phyloP scores from a whole-genome alignment of 2,329 filamentous ascomycete species.

The Ophiostoma sp. region DNA sequence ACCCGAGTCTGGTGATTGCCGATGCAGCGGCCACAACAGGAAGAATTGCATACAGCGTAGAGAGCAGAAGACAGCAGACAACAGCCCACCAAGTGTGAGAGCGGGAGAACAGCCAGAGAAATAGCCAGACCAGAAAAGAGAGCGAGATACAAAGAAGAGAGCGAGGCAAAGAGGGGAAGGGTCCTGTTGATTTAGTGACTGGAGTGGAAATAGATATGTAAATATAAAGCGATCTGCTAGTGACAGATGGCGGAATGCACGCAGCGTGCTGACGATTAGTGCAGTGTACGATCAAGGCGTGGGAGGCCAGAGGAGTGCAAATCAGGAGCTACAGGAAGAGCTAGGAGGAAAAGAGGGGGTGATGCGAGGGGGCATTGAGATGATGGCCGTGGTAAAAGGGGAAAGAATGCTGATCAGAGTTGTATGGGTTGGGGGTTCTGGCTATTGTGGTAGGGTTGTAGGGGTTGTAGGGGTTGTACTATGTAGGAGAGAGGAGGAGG shows the following conservation, averaged over 20 bases:
- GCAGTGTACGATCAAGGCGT: neutral
- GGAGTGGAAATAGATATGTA: neutral
- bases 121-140: neutral
- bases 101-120: neutral
- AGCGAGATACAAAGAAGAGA: neutral
- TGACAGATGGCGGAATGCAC: neutral
- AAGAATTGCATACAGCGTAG: neutral
- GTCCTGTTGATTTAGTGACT: neutral
- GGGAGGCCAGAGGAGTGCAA: neutral
- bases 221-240: neutral
- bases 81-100: neutral
- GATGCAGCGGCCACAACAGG: neutral
- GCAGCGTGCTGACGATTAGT: neutral
- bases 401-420: slow-evolving; percentile 7
- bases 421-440: neutral
- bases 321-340: neutral
- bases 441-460: neutral
- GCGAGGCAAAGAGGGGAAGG: slow-evolving; percentile 5
- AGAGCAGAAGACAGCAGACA: neutral
- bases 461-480: too few relatives aligned
- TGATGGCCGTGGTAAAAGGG: neutral
- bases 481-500: neutral
- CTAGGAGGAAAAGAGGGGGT: slow-evolving; percentile 8
- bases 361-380: neutral
- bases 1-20: neutral